Conservation (phyloP, 345 rosid species). For the Bruguiera sexangula region DNA sequence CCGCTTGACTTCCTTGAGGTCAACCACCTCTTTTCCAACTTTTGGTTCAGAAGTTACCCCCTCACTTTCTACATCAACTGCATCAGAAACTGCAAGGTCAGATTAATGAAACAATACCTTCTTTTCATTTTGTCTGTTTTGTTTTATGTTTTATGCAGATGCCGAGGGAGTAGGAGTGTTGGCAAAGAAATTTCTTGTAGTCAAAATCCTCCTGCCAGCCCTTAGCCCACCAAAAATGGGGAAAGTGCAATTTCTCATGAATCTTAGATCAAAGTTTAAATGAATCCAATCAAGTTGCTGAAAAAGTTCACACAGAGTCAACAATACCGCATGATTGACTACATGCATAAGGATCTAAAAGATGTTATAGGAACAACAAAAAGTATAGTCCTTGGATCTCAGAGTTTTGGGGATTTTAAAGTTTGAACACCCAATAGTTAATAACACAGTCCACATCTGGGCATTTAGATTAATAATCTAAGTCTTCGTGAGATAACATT, state of each 20-base stretch:
- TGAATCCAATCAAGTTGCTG: not conserved
- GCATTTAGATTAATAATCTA: not conserved
- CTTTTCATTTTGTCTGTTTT: too few species aligned
- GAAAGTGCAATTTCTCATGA: not conserved
- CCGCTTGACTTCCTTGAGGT: slow-evolving; percentile 84
- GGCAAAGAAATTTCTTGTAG: not conserved
- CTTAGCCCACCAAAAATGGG: not conserved
- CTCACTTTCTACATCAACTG: slow-evolving; percentile 73
- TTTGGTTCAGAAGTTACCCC: slow-evolving; percentile 55
- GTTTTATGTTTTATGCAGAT: too few species aligned
- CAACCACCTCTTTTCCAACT: slow-evolving; percentile 57
- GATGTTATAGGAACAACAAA: not conserved
- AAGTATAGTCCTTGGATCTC: not conserved
- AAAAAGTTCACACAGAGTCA: not conserved
- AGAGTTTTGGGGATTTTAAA: not conserved
- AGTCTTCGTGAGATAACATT: not conserved
- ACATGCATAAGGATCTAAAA: not conserved
- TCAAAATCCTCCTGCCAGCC: slow-evolving; percentile 1
- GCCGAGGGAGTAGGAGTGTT: too few species aligned
- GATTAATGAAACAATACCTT: too few species aligned
- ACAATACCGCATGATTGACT: too few species aligned
- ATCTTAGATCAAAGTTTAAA: not conserved
- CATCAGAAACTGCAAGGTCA: slow-evolving; percentile 10
- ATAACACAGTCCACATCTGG: not conserved
- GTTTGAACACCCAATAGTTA: not conserved